Conservation (phyloP, 78 protist species). For the Bodo saltans region DNA sequence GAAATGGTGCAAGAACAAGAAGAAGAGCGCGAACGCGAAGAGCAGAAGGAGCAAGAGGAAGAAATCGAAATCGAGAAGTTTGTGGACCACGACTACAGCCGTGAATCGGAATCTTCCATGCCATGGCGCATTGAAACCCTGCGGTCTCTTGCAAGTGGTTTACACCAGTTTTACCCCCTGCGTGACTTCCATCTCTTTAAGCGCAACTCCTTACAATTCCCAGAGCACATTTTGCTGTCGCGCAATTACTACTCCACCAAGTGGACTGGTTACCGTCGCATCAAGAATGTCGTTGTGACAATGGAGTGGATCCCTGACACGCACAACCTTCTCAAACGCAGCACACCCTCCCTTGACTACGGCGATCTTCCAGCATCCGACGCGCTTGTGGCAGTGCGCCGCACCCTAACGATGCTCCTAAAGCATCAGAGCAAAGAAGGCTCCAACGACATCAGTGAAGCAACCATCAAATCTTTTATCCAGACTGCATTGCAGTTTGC, state of each 20-base stretch:
- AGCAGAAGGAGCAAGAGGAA: neutral
- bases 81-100: constrained; percentile 19
- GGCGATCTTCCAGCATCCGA: neutral
- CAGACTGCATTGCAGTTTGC: no score
- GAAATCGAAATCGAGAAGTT: constrained; percentile 17
- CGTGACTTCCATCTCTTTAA: neutral
- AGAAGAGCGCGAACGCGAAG: constrained; percentile 1
- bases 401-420: neutral
- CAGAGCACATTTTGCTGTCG: neutral
- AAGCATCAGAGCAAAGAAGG: neutral
- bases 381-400: neutral
- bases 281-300: constrained; percentile 47
- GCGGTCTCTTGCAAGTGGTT: neutral
- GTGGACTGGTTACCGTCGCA: constrained; percentile 52
- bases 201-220: constrained; percentile 31
- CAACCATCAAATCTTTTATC: no score
- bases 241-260: constrained; percentile 39
- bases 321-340: neutral
- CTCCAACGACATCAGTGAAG: no score
- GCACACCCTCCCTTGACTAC: constrained; percentile 12
- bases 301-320: constrained; percentile 46
- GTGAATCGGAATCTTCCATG: constrained; percentile 30
- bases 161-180: constrained; percentile 26
- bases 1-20: constrained; percentile 28
- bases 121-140: constrained; percentile 9